Percentiles rank a stretch among this genome's conserved stretches.
These are phyloP conservation scores for Rhododendron ovatum DNA, from an alignment of 148 eudicot genomes.

Conservation along the genomic window DNA sequence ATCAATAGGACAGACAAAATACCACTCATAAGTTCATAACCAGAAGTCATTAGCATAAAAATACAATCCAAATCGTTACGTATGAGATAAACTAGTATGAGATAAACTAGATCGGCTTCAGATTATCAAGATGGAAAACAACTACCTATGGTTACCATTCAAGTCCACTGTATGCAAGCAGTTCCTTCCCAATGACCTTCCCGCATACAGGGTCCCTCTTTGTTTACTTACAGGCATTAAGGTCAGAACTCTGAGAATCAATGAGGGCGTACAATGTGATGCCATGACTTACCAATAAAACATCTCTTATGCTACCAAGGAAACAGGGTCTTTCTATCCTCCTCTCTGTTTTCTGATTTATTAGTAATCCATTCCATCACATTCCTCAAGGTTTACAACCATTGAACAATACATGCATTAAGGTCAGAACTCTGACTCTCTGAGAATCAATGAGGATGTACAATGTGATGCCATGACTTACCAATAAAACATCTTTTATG, in stretches of 20 bases:
- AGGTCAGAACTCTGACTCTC: not conserved
- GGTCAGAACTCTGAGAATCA: not conserved
- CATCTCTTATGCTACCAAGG: not conserved
- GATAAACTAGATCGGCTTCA: not conserved
- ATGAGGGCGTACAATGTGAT: not conserved
- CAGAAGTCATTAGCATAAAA: not conserved
- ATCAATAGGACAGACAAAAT: not conserved
- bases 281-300: not conserved
- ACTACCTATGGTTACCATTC: not conserved
- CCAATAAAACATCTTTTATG: not conserved
- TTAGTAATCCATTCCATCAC: no score
- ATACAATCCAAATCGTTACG: no score
- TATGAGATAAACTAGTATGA: not conserved
- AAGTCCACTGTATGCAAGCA: not conserved
- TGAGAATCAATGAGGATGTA: not conserved
- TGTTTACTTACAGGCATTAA: not conserved
- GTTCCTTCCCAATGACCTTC: not conserved
- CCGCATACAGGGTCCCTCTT: not conserved
- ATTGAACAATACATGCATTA: not conserved
- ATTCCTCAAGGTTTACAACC: not conserved
- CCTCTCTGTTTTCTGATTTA: not conserved
- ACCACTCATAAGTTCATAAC: not conserved
- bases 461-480: not conserved
- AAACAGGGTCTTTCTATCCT: not conserved
- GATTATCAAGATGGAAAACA: not conserved